Evolutionary conservation across 2,329 filamentous ascomycete genomes (phyloP), one percentile per base, ranked within the genome.

Genomic region (Blastomyces silverae): DNA sequence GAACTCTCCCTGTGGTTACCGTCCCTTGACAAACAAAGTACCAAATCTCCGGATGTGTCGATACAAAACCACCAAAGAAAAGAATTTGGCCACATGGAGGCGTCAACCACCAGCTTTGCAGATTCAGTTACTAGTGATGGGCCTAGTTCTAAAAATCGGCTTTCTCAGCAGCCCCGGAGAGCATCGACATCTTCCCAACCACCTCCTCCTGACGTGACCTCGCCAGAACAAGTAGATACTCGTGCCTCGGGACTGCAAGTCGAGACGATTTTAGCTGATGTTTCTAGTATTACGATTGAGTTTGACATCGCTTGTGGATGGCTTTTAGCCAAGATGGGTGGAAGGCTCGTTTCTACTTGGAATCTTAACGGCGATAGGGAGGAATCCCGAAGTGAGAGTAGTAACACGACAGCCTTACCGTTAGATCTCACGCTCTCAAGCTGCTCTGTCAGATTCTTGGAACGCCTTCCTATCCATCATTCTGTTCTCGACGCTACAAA

Each of bases 251-350:
- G 61, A 25, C 61, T 2, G 20, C 65, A 42, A 64, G 25, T 28
- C 3, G 63, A 70, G 28, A 66, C 70, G 5, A 65, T 78, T 28
- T 70, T 69, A 15, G 65, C 77, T 56, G 76, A 77, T 57, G 66
- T 79, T 5, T 70, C 69, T 13, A 73, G 72, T 7, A 61, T 71
- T 20, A 67, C 70, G 1, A 57, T 77, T 11, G 74, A 74, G 50
- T 73, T 79, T 61, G 77, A 79, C 66, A 77, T 78, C 64, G 71
- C 77, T 31, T 75, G 71, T 60, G 77, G 77, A 5, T 79, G 77
- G 77, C 71, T 79, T 62, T 65, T 78, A 22, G 67, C 70, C 42
- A 79, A 78, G 63, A 70, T 75, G 64, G 71, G 72, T 7, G 75
- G 79, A 64, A 73, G 69, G 44, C 46, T 76, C 15, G 62, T 72